Conservation (phyloP, 306 rosid genomes). For the Elaeagnus macrophylla region DNA sequence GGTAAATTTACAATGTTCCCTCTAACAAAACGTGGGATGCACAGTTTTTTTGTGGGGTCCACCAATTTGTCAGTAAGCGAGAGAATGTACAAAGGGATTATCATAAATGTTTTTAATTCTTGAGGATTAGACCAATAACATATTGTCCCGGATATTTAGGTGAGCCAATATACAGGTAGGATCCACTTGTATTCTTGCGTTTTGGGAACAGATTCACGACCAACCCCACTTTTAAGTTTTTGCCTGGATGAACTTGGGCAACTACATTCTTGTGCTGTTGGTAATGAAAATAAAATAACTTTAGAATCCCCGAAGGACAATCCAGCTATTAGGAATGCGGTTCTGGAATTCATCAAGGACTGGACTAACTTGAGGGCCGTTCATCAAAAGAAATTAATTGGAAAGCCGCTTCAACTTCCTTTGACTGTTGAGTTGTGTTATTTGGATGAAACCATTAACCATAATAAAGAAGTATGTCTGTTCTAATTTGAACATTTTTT, state of each 20-base stretch:
- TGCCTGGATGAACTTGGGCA: conserved; percentile 78
- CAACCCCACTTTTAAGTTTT: conserved; percentile 70
- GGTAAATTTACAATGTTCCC: too few relatives aligned
- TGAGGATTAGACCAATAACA: too few relatives aligned
- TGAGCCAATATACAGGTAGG: conserved; percentile 87
- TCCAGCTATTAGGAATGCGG: conserved; percentile 37
- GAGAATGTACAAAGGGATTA: too few relatives aligned
- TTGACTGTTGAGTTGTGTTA: conserved; percentile 66
- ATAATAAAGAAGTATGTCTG: conserved; percentile 48
- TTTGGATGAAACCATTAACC: conserved; percentile 67
- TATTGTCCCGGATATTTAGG: conserved; percentile 23
- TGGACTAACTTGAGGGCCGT: conserved; percentile 80
- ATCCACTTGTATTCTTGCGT: conserved; percentile 81
- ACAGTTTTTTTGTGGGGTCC: too few relatives aligned
- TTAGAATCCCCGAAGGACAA: conserved; percentile 31
- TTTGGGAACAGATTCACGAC: conserved; percentile 65
- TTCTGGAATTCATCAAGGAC: conserved; percentile 52
- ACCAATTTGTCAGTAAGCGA: too few relatives aligned
- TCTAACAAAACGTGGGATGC: too few relatives aligned
- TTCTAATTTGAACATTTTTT: conserved; percentile 17
- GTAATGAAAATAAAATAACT: conserved; percentile 24
- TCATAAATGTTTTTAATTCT: too few relatives aligned
- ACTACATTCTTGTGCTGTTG: conserved; percentile 28
- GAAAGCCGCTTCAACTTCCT: conserved; percentile 89
- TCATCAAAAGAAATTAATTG: conserved; percentile 62